Evolutionary conservation across 192 early-diverging fungal species (phyloP).

Genomic region (Thamnidium elegans): DNA sequence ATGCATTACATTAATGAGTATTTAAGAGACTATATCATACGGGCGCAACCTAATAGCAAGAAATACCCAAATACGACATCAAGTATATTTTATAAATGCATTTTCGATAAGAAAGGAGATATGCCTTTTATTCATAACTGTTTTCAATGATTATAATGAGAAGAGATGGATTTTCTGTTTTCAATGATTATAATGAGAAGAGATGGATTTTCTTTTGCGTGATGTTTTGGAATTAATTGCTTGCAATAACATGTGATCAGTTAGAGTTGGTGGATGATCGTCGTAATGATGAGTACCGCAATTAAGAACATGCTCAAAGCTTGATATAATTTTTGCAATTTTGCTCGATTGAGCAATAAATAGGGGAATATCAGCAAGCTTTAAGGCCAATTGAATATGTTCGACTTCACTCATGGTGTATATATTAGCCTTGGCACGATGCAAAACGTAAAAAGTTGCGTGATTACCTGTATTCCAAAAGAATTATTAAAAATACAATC

Average conservation of each 20-base stretch:
- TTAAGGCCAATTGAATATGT: slow-evolving; percentile 8
- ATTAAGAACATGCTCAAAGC: slow-evolving; percentile 12
- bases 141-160: slow-evolving; percentile 6
- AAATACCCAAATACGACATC: not conserved
- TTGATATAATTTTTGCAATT: slow-evolving; percentile 9
- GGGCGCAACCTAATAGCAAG: too few species aligned
- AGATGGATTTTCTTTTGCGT: too few species aligned
- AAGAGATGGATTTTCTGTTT: slow-evolving; percentile 9
- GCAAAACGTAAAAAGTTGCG: slow-evolving; percentile 13
- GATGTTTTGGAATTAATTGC: not conserved
- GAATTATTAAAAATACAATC: slow-evolving; percentile 6
- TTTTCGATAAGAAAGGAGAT: not conserved
- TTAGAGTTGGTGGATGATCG: not conserved
- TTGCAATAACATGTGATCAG: slow-evolving; percentile 2
- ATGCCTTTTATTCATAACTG: slow-evolving; percentile 4
- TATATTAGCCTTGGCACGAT: slow-evolving; percentile 6
- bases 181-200: too few species aligned
- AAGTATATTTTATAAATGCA: not conserved
- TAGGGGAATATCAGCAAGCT: slow-evolving; percentile 4
- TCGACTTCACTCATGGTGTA: slow-evolving; percentile 16
- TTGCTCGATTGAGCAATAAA: slow-evolving; percentile 14
- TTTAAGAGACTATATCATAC: too few species aligned
- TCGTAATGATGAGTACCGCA: slow-evolving; percentile 11
- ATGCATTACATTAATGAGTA: too few species aligned
- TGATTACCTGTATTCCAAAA: slow-evolving; percentile 15